phyloP scores from a whole-genome alignment of 23 red algal genomes.

The Gracilaria domingensis region DNA sequence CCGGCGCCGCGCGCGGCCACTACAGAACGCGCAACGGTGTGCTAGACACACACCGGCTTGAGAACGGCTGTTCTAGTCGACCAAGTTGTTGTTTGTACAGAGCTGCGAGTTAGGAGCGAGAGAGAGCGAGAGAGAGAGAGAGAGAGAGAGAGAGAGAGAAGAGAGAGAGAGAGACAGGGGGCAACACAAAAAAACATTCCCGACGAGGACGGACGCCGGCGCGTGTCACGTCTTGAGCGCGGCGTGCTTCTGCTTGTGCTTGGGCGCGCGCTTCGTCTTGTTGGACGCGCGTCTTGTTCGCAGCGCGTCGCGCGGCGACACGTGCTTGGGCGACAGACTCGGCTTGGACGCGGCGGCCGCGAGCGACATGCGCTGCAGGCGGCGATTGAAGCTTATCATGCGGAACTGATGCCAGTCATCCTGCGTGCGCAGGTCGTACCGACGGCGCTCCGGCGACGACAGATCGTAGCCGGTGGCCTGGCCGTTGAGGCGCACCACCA shows the following conservation, averaged over 20 bases:
- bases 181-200: no score
- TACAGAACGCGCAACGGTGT: not conserved
- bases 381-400: conserved; percentile 35
- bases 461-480: conserved; percentile 31
- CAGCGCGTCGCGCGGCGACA: not conserved
- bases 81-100: not conserved
- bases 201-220: no score
- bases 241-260: not conserved
- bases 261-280: not conserved
- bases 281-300: not conserved
- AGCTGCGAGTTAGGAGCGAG: no score
- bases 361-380: conserved; percentile 13
- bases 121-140: no score
- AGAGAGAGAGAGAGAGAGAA: no score
- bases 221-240: not conserved
- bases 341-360: conserved; percentile 3
- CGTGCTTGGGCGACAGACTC: not conserved
- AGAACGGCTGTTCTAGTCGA: not conserved
- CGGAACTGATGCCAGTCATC: conserved; percentile 38
- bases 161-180: no score
- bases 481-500: conserved; percentile 27
- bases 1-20: no score
- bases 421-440: conserved; percentile 5
- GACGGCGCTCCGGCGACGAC: conserved; percentile 11
- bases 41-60: not conserved